Base-by-base conservation (phyloP, 1,139 yeast genomes). In the Kurtzmaniella quercitrusa region DNA sequence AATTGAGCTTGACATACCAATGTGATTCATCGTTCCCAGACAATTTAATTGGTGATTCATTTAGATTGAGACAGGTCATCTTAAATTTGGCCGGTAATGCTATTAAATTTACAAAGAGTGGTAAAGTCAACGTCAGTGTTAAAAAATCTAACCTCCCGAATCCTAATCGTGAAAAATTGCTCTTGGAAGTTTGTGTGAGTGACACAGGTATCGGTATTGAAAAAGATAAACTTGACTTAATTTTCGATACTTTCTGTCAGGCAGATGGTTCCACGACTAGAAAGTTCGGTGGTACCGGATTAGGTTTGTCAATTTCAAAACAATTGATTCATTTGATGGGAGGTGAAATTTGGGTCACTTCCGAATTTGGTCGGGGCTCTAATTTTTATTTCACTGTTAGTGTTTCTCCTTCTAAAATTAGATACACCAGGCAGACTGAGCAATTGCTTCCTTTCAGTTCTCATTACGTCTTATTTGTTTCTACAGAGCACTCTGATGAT, bases 211-310 rank as follows among this genome's bases (percentile, higher is more conserved):
- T 87, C 52, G 95, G 95, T 54, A 88, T 88, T 48, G 88, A 83
- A 57, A 82, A 78, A 57, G 95, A 87, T 56, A 87, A 87, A 57
- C 71, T 87, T 39, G 95, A 88, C 38, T 74, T 87, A 36, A 87
- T 87, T 57, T 88, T 88, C 56, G 95, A 87, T 56, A 88, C 93
- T 4, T 88, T 88, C 68, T 84, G 95, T 56, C 96, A 88, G 63
- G 95, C 95, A 2, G 95, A 88, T 66, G 95, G 95, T 40, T 86
- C 95, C 2, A 87, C 95, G 1, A 88, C 95, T 1, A 77, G 96
- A 59, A 86, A 86, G 61, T 88, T 88, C 60, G 96, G 96, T 58
- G 96, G 96, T 60, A 88, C 91, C 5, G 67, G 66, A 41, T 71
- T 88, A 41, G 96, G 96, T 20, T 73, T 88, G 45, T 85, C 95